Conservation (phyloP, 345 rosid genomes). For the Triadica sebifera region DNA sequence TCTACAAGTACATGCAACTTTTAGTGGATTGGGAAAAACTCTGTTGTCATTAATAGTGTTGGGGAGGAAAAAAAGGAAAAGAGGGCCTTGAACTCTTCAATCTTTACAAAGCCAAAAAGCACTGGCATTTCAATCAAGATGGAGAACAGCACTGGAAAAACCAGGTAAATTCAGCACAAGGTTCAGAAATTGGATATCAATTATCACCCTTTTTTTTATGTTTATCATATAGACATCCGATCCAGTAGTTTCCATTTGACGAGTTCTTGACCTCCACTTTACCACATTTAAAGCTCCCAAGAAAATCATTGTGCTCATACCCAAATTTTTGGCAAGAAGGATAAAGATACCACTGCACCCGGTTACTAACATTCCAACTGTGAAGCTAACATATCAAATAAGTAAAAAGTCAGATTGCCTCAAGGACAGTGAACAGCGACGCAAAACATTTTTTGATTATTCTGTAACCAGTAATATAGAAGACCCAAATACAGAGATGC, state of each 20-base stretch:
- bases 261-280: neutral
- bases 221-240: neutral
- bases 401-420: neutral
- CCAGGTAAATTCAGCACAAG: neutral
- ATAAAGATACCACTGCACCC: no score
- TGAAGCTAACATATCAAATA: neutral
- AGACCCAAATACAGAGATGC: no score
- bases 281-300: neutral
- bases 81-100: neutral
- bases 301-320: neutral
- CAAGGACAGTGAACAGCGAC: neutral
- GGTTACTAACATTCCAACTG: no score
- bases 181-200: neutral
- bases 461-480: neutral
- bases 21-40: neutral
- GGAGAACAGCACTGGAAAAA: neutral
- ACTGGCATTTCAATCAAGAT: neutral
- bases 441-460: neutral
- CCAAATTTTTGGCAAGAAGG: neutral
- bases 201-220: neutral
- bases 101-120: slow-evolving; percentile 5
- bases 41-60: neutral
- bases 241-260: neutral
- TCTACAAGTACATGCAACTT: neutral
- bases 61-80: neutral